Conservation (phyloP, 441 rosid species). For the Omphalea diandra region DNA sequence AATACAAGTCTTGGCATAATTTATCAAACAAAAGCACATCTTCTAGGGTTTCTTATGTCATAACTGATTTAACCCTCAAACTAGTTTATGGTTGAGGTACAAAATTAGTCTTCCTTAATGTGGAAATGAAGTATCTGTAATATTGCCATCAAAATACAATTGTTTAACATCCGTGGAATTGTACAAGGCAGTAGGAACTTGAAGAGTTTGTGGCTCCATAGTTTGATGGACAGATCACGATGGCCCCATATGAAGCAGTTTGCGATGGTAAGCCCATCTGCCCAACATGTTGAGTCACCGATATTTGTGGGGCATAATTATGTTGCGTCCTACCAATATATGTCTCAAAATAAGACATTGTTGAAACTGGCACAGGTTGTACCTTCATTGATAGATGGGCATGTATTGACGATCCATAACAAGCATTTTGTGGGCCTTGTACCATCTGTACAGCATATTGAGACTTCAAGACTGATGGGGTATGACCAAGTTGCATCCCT, state of each 20-base stretch:
- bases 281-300: slow-evolving; percentile 23
- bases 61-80: neutral
- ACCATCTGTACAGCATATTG: slow-evolving; percentile 19
- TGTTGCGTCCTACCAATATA: slow-evolving; percentile 1
- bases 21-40: neutral
- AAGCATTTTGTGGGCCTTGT: slow-evolving; percentile 25
- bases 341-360: neutral
- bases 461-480: slow-evolving; percentile 29
- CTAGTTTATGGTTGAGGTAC: neutral
- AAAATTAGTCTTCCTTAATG: neutral
- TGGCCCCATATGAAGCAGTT: slow-evolving; percentile 26
- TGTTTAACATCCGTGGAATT: slow-evolving; percentile 29
- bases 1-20: neutral
- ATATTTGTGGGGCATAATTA: slow-evolving; percentile 12
- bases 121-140: slow-evolving; percentile 31
- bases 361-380: slow-evolving; percentile 12
- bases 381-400: slow-evolving; percentile 1
- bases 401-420: slow-evolving; percentile 14
- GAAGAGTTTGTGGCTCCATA: slow-evolving; percentile 26
- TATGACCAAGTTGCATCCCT: slow-evolving; percentile 31
- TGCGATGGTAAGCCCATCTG: slow-evolving; percentile 23
- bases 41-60: neutral
- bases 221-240: slow-evolving; percentile 23
- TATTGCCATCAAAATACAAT: slow-evolving; percentile 30
- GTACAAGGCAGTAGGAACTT: slow-evolving; percentile 26